These are phyloP conservation scores for Kodamaea laetipori DNA, from an alignment of 805 yeast species.

Conservation along the genomic window DNA sequence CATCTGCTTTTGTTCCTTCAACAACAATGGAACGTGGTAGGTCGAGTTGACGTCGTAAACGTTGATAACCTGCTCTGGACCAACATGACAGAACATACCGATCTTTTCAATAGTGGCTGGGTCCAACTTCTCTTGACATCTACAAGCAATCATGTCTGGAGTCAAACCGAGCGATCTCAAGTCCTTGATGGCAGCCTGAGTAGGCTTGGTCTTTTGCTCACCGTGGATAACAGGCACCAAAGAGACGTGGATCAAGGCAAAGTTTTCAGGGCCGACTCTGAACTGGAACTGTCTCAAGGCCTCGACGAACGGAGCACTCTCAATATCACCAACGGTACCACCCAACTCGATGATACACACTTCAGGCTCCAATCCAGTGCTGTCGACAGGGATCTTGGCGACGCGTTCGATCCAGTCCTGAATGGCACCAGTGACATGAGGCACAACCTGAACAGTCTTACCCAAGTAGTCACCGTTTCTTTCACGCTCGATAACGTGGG, in stretches of 20 bases:
- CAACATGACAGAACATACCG: slow-evolving; percentile 99
- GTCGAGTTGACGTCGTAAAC: slow-evolving; percentile 97
- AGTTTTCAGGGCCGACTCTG: slow-evolving; percentile 91
- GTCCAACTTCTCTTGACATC: slow-evolving; percentile 86
- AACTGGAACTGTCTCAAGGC: slow-evolving; percentile 99
- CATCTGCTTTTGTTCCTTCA: slow-evolving; percentile 84
- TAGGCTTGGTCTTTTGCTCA: slow-evolving; percentile 98
- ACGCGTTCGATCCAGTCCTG: slow-evolving; percentile 99
- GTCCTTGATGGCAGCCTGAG: slow-evolving; percentile 98
- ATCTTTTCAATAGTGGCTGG: slow-evolving; percentile 88
- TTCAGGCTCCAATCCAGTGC: slow-evolving; percentile 85
- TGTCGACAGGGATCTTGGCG: slow-evolving; percentile 87
- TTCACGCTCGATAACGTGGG: slow-evolving; percentile 90
- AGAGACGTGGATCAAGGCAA: slow-evolving; percentile 95
- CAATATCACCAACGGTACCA: slow-evolving; percentile 99
- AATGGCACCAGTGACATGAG: slow-evolving; percentile 94
- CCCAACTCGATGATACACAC: slow-evolving; percentile 97
- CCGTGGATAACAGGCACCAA: slow-evolving; percentile 97
- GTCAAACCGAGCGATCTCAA: slow-evolving; percentile 91
- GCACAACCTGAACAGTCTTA: slow-evolving; percentile 99
- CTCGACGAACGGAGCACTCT: slow-evolving; percentile 97
- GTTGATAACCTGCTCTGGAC: slow-evolving; percentile 95
- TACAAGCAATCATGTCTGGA: slow-evolving; percentile 97
- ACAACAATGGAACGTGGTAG: slow-evolving; percentile 92
- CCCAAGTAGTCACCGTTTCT: slow-evolving; percentile 97